These are phyloP conservation scores for Calocybe gangraenosa DNA, from an alignment of 768 basidiomycete genomes.

Conservation along the genomic window DNA sequence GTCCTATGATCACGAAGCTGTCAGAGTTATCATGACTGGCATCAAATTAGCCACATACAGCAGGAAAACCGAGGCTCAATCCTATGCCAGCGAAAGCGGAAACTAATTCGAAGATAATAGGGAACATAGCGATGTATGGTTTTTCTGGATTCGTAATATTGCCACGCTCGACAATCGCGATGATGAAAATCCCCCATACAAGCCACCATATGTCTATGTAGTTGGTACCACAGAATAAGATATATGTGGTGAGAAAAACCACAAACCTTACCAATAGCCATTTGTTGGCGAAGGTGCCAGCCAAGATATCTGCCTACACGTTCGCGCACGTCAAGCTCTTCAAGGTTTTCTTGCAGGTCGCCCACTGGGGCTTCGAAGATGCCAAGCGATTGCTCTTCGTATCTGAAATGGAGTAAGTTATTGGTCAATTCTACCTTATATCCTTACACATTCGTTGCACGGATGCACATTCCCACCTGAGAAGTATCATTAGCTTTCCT, in stretches of 20 bases:
- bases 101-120: slow-evolving; percentile 59
- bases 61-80: slow-evolving; percentile 57
- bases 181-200: slow-evolving; percentile 63
- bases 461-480: slow-evolving; percentile 58
- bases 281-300: slow-evolving; percentile 64
- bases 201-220: slow-evolving; percentile 79
- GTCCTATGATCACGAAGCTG: slow-evolving; percentile 25
- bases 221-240: background rate
- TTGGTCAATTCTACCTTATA: background rate
- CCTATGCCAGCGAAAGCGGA: slow-evolving; percentile 71
- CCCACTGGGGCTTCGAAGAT: slow-evolving; percentile 50
- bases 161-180: slow-evolving; percentile 67
- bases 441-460: slow-evolving; percentile 57
- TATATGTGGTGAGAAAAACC: background rate
- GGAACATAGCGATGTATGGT: slow-evolving; percentile 61
- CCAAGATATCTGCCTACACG: slow-evolving; percentile 40
- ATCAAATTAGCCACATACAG: slow-evolving; percentile 24
- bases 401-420: slow-evolving; percentile 24
- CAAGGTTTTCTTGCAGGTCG: slow-evolving; percentile 39
- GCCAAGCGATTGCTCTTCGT: slow-evolving; percentile 73
- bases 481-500: background rate
- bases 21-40: background rate
- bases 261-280: slow-evolving; percentile 39
- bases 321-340: slow-evolving; percentile 32
- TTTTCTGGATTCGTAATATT: slow-evolving; percentile 50